Percentiles rank a stretch among this genome's conserved stretches.
Evolutionary conservation across 1,284 basidiomycete species (phyloP).

Genomic region (Leucoagaricus sp.): DNA sequence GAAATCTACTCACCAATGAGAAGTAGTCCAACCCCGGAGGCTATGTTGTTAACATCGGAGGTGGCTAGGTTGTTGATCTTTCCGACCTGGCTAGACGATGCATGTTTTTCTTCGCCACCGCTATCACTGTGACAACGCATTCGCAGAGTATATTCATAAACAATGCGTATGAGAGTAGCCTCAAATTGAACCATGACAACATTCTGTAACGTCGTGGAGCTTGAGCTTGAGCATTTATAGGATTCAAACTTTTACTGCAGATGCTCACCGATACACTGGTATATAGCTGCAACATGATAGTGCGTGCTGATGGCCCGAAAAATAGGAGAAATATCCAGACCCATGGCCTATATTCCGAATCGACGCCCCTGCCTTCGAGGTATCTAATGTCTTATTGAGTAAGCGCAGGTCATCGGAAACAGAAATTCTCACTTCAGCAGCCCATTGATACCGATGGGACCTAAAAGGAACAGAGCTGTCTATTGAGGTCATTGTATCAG

Average conservation of each 20-base stretch:
- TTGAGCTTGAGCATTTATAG: no score
- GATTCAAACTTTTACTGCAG: no score
- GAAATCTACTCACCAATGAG: constrained; percentile 25
- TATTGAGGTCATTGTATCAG: background rate
- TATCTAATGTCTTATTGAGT: background rate
- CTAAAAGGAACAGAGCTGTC: background rate
- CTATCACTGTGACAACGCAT: constrained; percentile 1
- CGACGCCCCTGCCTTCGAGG: background rate
- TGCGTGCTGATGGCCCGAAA: constrained; percentile 4
- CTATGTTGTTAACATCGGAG: constrained; percentile 49
- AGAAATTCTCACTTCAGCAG: background rate
- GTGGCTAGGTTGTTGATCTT: constrained; percentile 63
- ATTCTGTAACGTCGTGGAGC: no score
- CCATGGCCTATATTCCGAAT: background rate
- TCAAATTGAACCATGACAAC: constrained; percentile 10
- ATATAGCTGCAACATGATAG: constrained; percentile 6
- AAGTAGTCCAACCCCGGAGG: constrained; percentile 44
- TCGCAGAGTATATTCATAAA: constrained; percentile 11
- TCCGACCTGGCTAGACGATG: constrained; percentile 42
- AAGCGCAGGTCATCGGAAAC: background rate
- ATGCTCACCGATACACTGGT: background rate
- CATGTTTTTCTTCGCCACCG: background rate
- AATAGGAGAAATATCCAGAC: constrained; percentile 5
- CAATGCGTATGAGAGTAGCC: constrained; percentile 11
- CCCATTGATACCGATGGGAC: constrained; percentile 1